Evolutionary conservation across 2,329 filamentous ascomycete species (phyloP).

Genomic region (Penicillium sp.): DNA sequence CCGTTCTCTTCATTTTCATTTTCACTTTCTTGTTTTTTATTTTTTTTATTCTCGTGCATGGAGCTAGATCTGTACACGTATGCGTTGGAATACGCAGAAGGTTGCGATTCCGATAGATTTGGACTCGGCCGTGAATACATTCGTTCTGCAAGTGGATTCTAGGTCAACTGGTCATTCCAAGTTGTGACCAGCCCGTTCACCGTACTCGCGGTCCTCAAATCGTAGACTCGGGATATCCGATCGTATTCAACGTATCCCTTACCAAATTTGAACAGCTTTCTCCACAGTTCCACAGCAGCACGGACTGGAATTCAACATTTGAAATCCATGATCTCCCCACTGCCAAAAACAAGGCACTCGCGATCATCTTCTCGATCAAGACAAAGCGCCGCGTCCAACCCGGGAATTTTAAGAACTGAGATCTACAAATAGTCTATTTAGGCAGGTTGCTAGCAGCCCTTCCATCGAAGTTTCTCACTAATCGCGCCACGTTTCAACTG

Average conservation of each 20-base stretch:
- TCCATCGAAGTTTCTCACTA: not conserved
- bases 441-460: not conserved
- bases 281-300: not conserved
- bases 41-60: not conserved
- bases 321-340: not conserved
- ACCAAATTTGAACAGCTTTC: not conserved
- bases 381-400: not conserved
- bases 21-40: conserved; percentile 4
- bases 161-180: not conserved
- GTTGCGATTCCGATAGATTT: conserved; percentile 1
- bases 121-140: not conserved
- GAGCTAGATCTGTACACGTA: conserved; percentile 10
- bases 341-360: not conserved
- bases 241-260: not conserved
- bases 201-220: not conserved
- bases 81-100: conserved; percentile 2
- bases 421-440: not conserved
- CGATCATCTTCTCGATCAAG: not conserved
- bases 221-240: not conserved
- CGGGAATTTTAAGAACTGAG: not conserved
- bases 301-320: not conserved
- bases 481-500: not conserved
- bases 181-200: not conserved
- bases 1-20: not conserved
- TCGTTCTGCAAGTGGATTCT: not conserved